A percentile compares a stretch with the other conserved stretches of the same genome.
Conservation (phyloP, 129 eudicot species). For the Flaveria linearis region DNA sequence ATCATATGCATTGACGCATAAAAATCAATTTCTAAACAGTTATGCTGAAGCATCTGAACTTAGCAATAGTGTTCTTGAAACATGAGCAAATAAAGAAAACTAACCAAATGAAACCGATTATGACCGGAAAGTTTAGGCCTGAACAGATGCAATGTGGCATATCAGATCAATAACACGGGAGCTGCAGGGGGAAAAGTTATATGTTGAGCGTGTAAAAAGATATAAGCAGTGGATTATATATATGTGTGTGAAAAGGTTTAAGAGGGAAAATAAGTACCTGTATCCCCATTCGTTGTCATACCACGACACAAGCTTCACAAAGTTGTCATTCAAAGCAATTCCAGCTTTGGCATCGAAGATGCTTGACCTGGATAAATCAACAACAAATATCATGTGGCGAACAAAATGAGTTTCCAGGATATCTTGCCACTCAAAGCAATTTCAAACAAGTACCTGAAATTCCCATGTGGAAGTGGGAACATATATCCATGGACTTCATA, state of each 20-base stretch:
- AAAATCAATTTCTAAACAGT: too few species aligned
- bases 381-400: neutral
- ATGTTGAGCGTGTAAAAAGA: neutral
- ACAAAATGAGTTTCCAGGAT: too few species aligned
- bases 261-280: slow-evolving; percentile 63
- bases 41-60: neutral
- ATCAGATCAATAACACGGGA: slow-evolving; percentile 80
- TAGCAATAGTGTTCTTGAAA: slow-evolving; percentile 12
- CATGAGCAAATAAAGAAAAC: slow-evolving; percentile 1
- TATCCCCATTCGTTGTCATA: slow-evolving; percentile 92
- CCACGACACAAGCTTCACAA: slow-evolving; percentile 85
- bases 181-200: slow-evolving; percentile 46
- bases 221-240: neutral
- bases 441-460: too few species aligned
- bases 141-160: slow-evolving; percentile 70
- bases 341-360: slow-evolving; percentile 93
- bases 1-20: too few species aligned
- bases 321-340: slow-evolving; percentile 69
- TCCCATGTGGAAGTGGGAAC: too few species aligned
- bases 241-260: slow-evolving; percentile 41
- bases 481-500: too few species aligned
- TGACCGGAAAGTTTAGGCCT: slow-evolving; percentile 30
- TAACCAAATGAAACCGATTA: slow-evolving; percentile 7
- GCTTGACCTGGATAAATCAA: slow-evolving; percentile 60
- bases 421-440: too few species aligned